phyloP scores from a whole-genome alignment of 1,139 yeast genomes.

The Pneumocystis oryctolagi region DNA sequence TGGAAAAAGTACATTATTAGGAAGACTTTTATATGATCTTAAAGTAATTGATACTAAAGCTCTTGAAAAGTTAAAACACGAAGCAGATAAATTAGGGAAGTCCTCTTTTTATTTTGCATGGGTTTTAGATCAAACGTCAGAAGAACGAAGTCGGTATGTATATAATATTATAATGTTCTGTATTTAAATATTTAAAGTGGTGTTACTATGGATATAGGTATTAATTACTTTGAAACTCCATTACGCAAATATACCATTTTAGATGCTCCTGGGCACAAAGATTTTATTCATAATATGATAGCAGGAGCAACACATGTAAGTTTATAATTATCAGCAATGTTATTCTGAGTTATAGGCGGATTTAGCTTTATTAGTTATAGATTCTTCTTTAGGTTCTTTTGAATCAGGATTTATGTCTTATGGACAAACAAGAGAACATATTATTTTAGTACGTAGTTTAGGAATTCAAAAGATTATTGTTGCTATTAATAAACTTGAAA shows the following conservation, averaged over 20 bases:
- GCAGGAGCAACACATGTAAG: slow-evolving; percentile 86
- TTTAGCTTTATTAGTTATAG: slow-evolving; percentile 58
- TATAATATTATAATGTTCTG: not conserved
- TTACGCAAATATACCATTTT: slow-evolving; percentile 62
- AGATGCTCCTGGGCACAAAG: slow-evolving; percentile 97
- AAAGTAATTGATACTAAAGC: slow-evolving; percentile 69
- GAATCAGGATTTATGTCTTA: slow-evolving; percentile 74
- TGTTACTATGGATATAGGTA: slow-evolving; percentile 85
- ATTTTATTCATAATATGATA: slow-evolving; percentile 97
- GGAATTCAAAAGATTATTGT: slow-evolving; percentile 68
- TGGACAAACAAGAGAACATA: slow-evolving; percentile 93
- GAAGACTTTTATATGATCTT: slow-evolving; percentile 65
- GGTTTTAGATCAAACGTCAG: slow-evolving; percentile 91
- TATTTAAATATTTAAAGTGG: slow-evolving; percentile 31
- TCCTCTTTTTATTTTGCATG: slow-evolving; percentile 92
- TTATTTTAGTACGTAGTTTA: slow-evolving; percentile 62
- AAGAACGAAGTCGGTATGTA: slow-evolving; percentile 43
- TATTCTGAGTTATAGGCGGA: slow-evolving; percentile 37
- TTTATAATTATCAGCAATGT: slow-evolving; percentile 24
- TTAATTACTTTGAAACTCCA: slow-evolving; percentile 62
- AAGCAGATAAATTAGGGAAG: slow-evolving; percentile 71
- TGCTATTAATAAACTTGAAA: slow-evolving; percentile 81
- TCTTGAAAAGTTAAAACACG: slow-evolving; percentile 61
- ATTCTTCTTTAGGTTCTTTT: slow-evolving; percentile 69
- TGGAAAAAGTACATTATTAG: slow-evolving; percentile 91